phyloP scores from a whole-genome alignment of 2,329 filamentous ascomycete species.

The Metarhizium anisopliae region DNA sequence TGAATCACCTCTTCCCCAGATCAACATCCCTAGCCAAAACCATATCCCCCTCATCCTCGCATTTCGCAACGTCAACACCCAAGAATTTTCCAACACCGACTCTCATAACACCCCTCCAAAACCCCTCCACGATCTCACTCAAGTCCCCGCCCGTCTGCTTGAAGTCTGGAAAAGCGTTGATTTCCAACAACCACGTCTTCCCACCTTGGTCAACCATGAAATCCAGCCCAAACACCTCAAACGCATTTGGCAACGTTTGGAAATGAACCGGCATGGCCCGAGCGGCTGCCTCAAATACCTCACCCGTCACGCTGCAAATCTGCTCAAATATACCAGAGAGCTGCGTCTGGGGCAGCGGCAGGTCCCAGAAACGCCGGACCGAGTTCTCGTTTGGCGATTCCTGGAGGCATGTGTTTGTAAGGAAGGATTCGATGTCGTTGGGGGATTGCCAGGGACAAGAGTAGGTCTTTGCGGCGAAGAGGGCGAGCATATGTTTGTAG shows the following conservation, averaged over 20 bases:
- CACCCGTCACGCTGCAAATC: constrained; percentile 64
- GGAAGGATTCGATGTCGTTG: constrained; percentile 57
- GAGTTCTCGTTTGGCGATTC: constrained; percentile 48
- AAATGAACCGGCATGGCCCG: constrained; percentile 82
- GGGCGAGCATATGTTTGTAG: constrained; percentile 82
- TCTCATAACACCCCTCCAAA: constrained; percentile 69
- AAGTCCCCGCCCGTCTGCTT: constrained; percentile 82
- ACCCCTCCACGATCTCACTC: constrained; percentile 58
- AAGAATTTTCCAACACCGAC: constrained; percentile 63
- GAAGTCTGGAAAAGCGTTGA: constrained; percentile 96
- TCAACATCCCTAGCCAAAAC: constrained; percentile 44
- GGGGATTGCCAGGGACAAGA: constrained; percentile 47
- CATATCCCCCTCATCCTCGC: constrained; percentile 31
- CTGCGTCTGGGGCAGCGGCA: constrained; percentile 40
- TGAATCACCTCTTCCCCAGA: constrained; percentile 33
- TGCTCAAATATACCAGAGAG: constrained; percentile 61
- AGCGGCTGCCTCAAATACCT: constrained; percentile 80
- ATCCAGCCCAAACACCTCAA: constrained; percentile 88
- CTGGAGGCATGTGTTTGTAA: constrained; percentile 95
- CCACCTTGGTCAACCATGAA: constrained; percentile 67
- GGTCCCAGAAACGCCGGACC: constrained; percentile 67
- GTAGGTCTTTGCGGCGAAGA: constrained; percentile 77
- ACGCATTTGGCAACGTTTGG: constrained; percentile 77
- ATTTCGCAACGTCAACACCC: constrained; percentile 17
- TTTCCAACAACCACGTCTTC: constrained; percentile 69